phyloP scores from a whole-genome alignment of 1,284 basidiomycete species.

The Anthracocystis walkeri region DNA sequence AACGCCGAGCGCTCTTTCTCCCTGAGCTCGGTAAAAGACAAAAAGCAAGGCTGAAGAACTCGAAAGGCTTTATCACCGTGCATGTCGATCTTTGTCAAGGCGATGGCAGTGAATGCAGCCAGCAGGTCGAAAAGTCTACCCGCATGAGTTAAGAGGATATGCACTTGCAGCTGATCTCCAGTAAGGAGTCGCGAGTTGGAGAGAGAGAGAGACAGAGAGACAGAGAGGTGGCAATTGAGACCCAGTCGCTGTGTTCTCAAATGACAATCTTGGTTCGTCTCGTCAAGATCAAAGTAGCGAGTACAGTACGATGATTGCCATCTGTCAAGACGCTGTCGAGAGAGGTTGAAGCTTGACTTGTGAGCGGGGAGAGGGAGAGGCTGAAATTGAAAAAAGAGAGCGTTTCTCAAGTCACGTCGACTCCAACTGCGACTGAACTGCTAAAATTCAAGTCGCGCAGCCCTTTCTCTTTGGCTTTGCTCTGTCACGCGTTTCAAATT shows the following conservation, averaged over 20 bases:
- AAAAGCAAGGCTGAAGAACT: background rate
- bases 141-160: no score
- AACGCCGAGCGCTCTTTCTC: no score
- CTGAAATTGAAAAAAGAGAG: no score
- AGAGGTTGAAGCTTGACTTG: no score
- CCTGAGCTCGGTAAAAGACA: background rate
- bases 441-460: constrained; percentile 26
- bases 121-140: constrained; percentile 7
- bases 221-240: no score
- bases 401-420: constrained; percentile 9
- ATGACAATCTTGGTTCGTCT: no score
- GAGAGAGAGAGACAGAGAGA: no score
- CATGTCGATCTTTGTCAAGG: background rate
- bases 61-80: background rate
- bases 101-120: constrained; percentile 12
- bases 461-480: background rate
- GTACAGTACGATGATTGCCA: background rate
- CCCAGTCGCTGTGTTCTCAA: no score
- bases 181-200: no score
- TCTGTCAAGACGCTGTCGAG: background rate
- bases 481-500: constrained; percentile 24
- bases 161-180: no score
- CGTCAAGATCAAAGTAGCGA: no score
- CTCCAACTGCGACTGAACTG: background rate
- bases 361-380: no score